Conservation (phyloP, 2,329 filamentous ascomycete species). For the Penicillium polonicum region DNA sequence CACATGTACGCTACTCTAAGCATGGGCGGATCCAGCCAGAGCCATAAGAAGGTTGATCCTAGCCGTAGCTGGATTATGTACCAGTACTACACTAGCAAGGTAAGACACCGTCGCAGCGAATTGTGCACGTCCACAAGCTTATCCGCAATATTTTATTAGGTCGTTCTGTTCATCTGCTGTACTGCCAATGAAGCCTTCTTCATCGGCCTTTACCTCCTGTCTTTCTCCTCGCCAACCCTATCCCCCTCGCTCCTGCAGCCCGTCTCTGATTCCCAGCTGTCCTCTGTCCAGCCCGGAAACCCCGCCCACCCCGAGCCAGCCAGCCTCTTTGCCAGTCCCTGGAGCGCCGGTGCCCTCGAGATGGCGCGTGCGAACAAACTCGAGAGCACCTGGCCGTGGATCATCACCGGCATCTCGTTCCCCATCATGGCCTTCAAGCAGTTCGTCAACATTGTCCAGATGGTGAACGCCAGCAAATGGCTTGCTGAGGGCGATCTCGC, state of each 20-base stretch:
- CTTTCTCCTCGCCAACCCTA: constrained; percentile 87
- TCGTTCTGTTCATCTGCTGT: constrained; percentile 87
- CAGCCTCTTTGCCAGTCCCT: constrained; percentile 81
- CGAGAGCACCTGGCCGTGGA: constrained; percentile 73
- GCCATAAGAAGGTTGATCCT: constrained; percentile 93
- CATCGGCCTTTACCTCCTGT: constrained; percentile 95
- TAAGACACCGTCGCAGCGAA: constrained; percentile 40
- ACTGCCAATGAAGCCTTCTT: constrained; percentile 94
- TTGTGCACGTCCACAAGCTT: background rate
- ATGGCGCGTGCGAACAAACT: constrained; percentile 93
- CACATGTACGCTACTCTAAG: constrained; percentile 96
- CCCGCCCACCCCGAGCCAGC: constrained; percentile 67
- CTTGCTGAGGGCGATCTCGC: constrained; percentile 82
- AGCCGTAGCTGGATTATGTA: constrained; percentile 86
- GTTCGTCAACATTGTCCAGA: constrained; percentile 87
- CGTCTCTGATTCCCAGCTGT: constrained; percentile 54
- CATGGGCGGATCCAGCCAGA: constrained; percentile 74
- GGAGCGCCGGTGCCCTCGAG: constrained; percentile 89
- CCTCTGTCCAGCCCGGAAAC: constrained; percentile 61
- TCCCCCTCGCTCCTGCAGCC: constrained; percentile 77
- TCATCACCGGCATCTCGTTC: constrained; percentile 74
- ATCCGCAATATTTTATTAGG: constrained; percentile 51
- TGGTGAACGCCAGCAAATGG: constrained; percentile 89
- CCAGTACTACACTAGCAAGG: constrained; percentile 96
- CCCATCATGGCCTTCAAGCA: constrained; percentile 93